These are phyloP conservation scores for Cyclocybe cylindracea DNA, from an alignment of 768 basidiomycete species.

Conservation along the genomic window DNA sequence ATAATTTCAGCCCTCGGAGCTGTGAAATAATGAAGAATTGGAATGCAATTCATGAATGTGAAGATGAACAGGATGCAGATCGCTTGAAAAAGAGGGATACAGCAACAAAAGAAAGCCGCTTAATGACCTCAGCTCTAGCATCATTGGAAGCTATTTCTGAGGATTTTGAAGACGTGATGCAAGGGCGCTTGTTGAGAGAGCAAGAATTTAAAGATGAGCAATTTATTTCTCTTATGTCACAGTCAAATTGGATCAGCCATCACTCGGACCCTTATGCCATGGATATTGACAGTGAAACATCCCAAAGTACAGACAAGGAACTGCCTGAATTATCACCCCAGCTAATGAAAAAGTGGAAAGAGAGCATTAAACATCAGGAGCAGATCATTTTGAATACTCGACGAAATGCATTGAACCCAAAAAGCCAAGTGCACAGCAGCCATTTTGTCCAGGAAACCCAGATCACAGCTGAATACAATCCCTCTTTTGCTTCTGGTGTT, in stretches of 20 bases:
- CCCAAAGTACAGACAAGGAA: too few relatives aligned
- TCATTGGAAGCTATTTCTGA: too few relatives aligned
- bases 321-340: not conserved
- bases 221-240: too few relatives aligned
- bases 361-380: not conserved
- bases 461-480: too few relatives aligned
- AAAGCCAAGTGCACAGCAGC: not conserved
- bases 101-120: not conserved
- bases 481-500: not conserved
- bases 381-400: not conserved
- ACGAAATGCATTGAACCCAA: not conserved
- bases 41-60: conserved; percentile 33
- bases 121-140: not conserved
- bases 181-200: not conserved
- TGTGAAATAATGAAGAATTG: conserved; percentile 26
- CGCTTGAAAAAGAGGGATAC: conserved; percentile 12
- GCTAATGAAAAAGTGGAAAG: not conserved
- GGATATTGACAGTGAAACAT: too few relatives aligned
- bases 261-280: too few relatives aligned
- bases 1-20: not conserved
- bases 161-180: not conserved
- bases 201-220: not conserved
- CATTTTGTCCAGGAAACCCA: too few relatives aligned
- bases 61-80: conserved; percentile 34
- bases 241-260: too few relatives aligned